phyloP scores from a whole-genome alignment of 768 basidiomycete species.

The Tricholoma sp. region DNA sequence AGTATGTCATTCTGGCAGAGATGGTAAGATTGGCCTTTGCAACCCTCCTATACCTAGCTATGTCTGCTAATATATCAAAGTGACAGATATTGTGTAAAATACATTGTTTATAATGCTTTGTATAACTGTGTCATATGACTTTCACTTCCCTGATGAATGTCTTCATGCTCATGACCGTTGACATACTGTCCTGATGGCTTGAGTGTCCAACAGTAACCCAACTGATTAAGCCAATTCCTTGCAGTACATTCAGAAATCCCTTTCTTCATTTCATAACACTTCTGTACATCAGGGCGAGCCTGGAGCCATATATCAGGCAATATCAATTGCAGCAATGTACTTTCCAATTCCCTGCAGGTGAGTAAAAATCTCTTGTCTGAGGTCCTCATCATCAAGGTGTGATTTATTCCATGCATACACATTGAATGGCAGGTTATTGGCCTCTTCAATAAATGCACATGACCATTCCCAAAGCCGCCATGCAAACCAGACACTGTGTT shows the following conservation, averaged over 20 bases:
- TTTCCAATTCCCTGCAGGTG: slow-evolving; percentile 16
- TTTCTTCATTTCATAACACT: slow-evolving; percentile 10
- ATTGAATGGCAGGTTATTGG: neutral
- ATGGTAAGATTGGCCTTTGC: too few species aligned
- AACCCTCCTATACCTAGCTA: too few species aligned
- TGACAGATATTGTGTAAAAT: too few species aligned
- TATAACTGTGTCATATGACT: too few species aligned
- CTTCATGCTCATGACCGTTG: slow-evolving; percentile 29
- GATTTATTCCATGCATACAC: slow-evolving; percentile 5
- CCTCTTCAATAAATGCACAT: neutral
- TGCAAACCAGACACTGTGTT: slow-evolving; percentile 6
- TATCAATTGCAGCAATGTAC: slow-evolving; percentile 15
- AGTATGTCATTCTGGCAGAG: too few species aligned
- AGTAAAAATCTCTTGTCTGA: slow-evolving; percentile 5
- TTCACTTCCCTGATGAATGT: too few species aligned
- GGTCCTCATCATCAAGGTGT: slow-evolving; percentile 13
- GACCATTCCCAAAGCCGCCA: slow-evolving; percentile 3
- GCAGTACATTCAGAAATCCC: slow-evolving; percentile 22
- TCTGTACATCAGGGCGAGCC: slow-evolving; percentile 3
- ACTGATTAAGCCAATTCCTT: slow-evolving; percentile 13
- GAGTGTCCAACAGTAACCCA: slow-evolving; percentile 17
- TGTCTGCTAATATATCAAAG: too few species aligned
- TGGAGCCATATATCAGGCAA: slow-evolving; percentile 18
- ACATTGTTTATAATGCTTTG: too few species aligned
- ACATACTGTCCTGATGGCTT: too few species aligned